Conservation (phyloP, 1,284 basidiomycete genomes). For the Cryptococcus sp. region DNA sequence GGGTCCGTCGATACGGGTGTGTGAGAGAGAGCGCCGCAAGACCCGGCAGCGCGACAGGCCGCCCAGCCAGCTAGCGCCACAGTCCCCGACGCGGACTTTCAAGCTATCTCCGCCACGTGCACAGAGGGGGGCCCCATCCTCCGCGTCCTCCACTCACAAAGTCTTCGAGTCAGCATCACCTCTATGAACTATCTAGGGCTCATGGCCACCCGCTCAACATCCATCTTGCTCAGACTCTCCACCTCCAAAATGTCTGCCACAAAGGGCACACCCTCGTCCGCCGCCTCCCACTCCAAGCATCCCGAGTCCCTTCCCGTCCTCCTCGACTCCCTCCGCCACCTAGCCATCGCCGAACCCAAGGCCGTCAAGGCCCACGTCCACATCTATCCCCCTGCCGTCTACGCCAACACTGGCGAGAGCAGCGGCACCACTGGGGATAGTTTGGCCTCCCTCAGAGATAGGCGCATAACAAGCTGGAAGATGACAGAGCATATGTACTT, state of each 20-base stretch:
- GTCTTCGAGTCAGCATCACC: too few relatives aligned
- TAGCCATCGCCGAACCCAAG: constrained; percentile 36
- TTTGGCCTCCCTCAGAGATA: constrained; percentile 15
- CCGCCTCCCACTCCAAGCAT: constrained; percentile 17
- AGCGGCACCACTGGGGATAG: not conserved
- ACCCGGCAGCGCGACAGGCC: not conserved
- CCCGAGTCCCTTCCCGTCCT: constrained; percentile 34
- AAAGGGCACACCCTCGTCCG: constrained; percentile 4
- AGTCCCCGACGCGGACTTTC: not conserved
- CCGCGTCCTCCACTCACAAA: too few relatives aligned
- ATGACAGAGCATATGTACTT: constrained; percentile 95
- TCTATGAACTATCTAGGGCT: too few relatives aligned
- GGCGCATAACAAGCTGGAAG: constrained; percentile 75
- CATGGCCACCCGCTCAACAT: too few relatives aligned
- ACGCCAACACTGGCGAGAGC: constrained; percentile 27
- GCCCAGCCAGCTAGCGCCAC: not conserved
- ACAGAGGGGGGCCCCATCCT: too few relatives aligned
- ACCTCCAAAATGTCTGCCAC: not conserved
- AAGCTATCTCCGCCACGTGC: not conserved
- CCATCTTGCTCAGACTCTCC: too few relatives aligned
- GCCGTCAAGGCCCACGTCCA: constrained; percentile 38
- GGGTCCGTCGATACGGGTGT: too few relatives aligned
- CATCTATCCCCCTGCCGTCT: constrained; percentile 39
- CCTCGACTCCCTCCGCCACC: constrained; percentile 31
- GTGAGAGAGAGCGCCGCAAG: not conserved